Conservation (phyloP, 257 asterid species). For the Phtheirospermum japonicum region DNA sequence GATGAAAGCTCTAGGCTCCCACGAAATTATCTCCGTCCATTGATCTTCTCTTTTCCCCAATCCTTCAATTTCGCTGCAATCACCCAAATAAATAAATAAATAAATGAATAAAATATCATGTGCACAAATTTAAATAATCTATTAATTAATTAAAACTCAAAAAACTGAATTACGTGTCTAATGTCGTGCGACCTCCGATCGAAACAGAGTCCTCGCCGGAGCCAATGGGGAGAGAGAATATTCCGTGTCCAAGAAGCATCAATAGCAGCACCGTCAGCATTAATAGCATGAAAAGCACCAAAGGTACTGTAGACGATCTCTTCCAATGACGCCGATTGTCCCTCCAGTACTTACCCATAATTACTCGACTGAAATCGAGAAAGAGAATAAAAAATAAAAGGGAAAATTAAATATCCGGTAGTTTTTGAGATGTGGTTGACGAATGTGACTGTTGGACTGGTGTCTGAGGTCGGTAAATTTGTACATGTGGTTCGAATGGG, state of each 20-base stretch:
- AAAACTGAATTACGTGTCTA: neutral
- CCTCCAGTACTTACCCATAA: neutral
- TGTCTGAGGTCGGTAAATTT: too few species aligned
- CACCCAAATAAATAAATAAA: neutral
- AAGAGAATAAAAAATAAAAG: too few species aligned
- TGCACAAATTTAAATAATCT: neutral
- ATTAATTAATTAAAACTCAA: neutral
- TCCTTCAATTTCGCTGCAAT: constrained; percentile 40
- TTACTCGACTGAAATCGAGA: neutral
- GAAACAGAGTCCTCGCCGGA: neutral
- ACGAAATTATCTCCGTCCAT: constrained; percentile 88
- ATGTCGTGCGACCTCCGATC: neutral
- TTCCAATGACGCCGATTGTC: neutral
- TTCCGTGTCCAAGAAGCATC: neutral
- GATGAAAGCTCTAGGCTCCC: constrained; percentile 93
- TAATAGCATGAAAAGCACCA: neutral
- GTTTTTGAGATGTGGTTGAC: too few species aligned
- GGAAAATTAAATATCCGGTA: too few species aligned
- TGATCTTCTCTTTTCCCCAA: constrained; percentile 44
- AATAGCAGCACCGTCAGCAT: neutral
- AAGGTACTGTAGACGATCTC: neutral
- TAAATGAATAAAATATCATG: neutral
- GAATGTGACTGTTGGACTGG: too few species aligned
- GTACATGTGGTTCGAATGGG: too few species aligned
- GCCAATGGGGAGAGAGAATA: neutral